Evolutionary conservation across 2,329 filamentous ascomycete species (phyloP), one percentile per base, ranked within the genome.

Genomic region (Cladosporium sp.): DNA sequence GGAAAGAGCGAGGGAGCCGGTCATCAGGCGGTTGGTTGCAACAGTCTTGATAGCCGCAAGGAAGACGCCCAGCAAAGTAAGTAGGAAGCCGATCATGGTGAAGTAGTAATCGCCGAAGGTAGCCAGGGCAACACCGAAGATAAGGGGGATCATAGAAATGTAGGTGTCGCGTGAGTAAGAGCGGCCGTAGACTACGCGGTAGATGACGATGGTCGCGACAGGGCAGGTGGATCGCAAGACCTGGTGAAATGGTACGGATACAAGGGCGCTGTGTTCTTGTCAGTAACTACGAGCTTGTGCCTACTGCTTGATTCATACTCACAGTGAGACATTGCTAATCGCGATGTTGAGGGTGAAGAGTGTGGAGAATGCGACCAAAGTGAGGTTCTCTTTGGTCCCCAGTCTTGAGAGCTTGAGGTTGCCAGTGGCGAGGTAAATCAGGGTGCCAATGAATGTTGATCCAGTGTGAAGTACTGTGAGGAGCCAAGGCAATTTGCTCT

Each of bases 241-340:
- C 63, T 83, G 80, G 65, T 83, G 82, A 66, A 83, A 83, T 3
- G 80, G 78, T 19, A 83, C 77, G 2, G 80, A 82, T 39, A 80
- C 79, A 71, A 79, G 55, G 13, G 57, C 53, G 15, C 50, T 53
- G 7, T 13, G 29, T 8, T 8, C 1, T 13, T 7, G 20, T 33
- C 16, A 49, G 19, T 15, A n/a, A 33, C 5, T 32, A 16, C 11
- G 13, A 5, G 3, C 11, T 3, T 15, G 35, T 15, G 5, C 16
- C 22, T 4, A 22, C 5, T 9, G 3, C 27, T 18, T 3, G 11
- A 3, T 15, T n/a, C 22, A 33, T 7, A 52, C 52, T 54, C 20
- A 50, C 39, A 83, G 71, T 25, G 79, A 82, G 33, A 82, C 71
- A 66, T 83, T 83, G 16, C 78, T 81, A 43, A 81, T 75, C 52